phyloP scores from a whole-genome alignment of 2,329 filamentous ascomycete genomes.

The Ceratocystis papillata region DNA sequence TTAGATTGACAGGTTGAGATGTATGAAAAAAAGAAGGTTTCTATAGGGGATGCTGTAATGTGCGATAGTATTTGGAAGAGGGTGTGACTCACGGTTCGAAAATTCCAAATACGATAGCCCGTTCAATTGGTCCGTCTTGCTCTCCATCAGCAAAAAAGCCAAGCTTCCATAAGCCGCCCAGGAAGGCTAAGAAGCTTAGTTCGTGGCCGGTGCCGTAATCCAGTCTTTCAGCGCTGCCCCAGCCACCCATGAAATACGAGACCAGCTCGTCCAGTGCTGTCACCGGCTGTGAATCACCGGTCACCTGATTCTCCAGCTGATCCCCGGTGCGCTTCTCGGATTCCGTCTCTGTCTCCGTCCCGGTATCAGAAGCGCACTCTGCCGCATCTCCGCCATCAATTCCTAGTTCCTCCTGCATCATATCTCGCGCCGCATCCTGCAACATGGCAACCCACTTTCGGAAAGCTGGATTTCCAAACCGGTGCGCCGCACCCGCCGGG shows the following conservation, averaged over 20 bases:
- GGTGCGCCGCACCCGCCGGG: slow-evolving; percentile 43
- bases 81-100: slow-evolving; percentile 60
- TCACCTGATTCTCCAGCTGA: neutral
- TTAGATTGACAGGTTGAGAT: neutral
- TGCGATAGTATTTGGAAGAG: neutral
- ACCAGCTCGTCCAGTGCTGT: slow-evolving; percentile 28
- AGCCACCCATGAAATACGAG: slow-evolving; percentile 67
- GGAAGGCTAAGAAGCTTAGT: slow-evolving; percentile 83
- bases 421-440: slow-evolving; percentile 45
- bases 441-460: slow-evolving; percentile 68
- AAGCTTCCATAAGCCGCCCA: slow-evolving; percentile 85
- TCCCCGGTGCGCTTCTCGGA: neutral
- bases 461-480: slow-evolving; percentile 90
- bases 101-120: slow-evolving; percentile 68
- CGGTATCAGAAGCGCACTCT: slow-evolving; percentile 2
- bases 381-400: slow-evolving; percentile 21
- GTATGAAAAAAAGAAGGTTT: neutral
- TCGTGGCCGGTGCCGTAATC: slow-evolving; percentile 98
- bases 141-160: slow-evolving; percentile 57
- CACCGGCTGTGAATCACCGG: slow-evolving; percentile 14
- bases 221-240: slow-evolving; percentile 77
- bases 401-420: slow-evolving; percentile 37
- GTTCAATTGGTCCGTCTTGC: slow-evolving; percentile 50
- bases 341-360: neutral
- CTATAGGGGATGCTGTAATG: neutral